These are phyloP conservation scores for Talaromyces stipitatus DNA, from an alignment of 495 filamentous ascomycete genomes.

Conservation along the genomic window DNA sequence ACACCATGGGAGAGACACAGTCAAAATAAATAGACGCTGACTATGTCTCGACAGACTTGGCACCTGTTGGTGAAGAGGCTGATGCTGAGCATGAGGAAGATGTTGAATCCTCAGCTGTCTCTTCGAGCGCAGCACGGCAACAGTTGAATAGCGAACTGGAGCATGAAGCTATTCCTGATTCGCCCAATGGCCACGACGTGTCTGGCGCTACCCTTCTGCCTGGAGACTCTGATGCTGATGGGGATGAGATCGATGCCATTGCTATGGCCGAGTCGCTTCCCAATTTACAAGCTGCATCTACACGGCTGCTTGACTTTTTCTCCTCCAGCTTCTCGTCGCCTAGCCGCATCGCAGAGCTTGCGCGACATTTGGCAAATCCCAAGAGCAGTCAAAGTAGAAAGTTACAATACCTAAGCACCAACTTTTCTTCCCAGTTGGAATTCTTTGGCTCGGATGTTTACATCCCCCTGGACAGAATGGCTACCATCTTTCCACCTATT, in stretches of 20 bases:
- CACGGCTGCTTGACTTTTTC: slow-evolving; percentile 20
- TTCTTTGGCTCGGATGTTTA: slow-evolving; percentile 19
- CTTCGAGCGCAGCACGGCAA: background rate
- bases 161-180: slow-evolving; percentile 11
- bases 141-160: background rate
- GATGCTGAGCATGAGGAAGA: background rate
- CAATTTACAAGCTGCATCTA: slow-evolving; percentile 22
- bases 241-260: slow-evolving; percentile 14
- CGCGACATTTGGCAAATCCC: slow-evolving; percentile 17
- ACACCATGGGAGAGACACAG: background rate
- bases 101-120: background rate
- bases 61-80: background rate
- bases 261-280: slow-evolving; percentile 28
- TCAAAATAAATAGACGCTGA: background rate
- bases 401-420: slow-evolving; percentile 4
- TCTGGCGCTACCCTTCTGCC: slow-evolving; percentile 32
- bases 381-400: slow-evolving; percentile 20
- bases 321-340: slow-evolving; percentile 15
- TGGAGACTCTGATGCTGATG: slow-evolving; percentile 15
- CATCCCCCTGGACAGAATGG: slow-evolving; percentile 18
- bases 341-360: slow-evolving; percentile 16
- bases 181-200: slow-evolving; percentile 31
- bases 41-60: background rate
- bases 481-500: slow-evolving; percentile 13
- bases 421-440: slow-evolving; percentile 13